Evolutionary conservation across 1,139 yeast species (phyloP).

Genomic region (Geotrichum restrictum): DNA sequence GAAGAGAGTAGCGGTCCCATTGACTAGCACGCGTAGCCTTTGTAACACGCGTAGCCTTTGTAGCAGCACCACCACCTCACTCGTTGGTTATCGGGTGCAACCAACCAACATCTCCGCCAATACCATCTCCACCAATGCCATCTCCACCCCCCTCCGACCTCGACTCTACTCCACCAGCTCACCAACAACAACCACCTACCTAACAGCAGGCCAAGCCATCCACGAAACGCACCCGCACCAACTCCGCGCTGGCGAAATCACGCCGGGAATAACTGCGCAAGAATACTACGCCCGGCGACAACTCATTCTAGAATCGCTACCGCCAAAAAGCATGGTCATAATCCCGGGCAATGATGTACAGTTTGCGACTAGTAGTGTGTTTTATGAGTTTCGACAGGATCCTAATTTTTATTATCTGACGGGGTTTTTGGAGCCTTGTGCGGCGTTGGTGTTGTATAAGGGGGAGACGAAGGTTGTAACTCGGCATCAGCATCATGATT

Average conservation of each 20-base stretch:
- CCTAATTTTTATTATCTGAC: conserved; percentile 81
- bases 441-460: conserved; percentile 71
- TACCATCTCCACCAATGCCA: no score
- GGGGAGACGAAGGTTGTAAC: no score
- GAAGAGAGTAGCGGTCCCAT: no score
- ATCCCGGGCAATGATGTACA: conserved; percentile 69
- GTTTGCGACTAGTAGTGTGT: conserved; percentile 85
- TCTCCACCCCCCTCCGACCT: background rate
- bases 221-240: conserved; percentile 79
- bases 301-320: conserved; percentile 53
- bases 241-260: conserved; percentile 68
- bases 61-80: no score
- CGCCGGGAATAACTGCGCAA: conserved; percentile 80
- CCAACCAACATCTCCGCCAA: background rate
- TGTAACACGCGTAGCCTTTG: no score
- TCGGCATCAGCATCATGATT: no score
- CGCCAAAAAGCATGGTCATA: conserved; percentile 65
- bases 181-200: background rate
- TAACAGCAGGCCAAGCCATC: conserved; percentile 72
- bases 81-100: no score
- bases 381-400: conserved; percentile 87
- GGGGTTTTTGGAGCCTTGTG: conserved; percentile 91
- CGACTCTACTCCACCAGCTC: no score
- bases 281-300: conserved; percentile 76
- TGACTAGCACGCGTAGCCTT: no score